These are phyloP conservation scores for Pichia insulana DNA, from an alignment of 805 yeast species.

Conservation along the genomic window DNA sequence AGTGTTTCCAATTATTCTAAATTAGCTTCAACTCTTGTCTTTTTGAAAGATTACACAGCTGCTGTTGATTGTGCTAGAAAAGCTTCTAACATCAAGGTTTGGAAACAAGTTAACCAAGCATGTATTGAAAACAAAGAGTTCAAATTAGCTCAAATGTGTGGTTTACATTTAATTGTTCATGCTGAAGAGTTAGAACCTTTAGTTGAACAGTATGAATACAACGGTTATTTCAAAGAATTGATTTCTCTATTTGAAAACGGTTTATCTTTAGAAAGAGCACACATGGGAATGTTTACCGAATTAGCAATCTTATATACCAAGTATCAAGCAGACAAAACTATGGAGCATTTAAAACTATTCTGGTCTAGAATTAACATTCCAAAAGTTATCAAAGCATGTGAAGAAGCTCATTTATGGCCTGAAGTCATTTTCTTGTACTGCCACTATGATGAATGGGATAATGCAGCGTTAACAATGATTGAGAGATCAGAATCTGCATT, in stretches of 20 bases:
- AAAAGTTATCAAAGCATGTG: conserved; percentile 90
- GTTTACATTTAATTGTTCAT: conserved; percentile 90
- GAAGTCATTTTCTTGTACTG: conserved; percentile 93
- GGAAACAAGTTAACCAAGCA: conserved; percentile 97
- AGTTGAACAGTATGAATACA: conserved; percentile 76
- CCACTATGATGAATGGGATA: conserved; percentile 99
- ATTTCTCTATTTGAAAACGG: conserved; percentile 93
- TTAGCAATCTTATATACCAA: conserved; percentile 85
- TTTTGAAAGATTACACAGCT: conserved; percentile 83
- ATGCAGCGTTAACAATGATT: conserved; percentile 94
- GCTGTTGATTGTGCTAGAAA: conserved; percentile 99
- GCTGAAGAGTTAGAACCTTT: conserved; percentile 94
- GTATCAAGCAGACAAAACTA: conserved; percentile 80
- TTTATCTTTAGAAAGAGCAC: conserved; percentile 94
- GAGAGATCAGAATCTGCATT: conserved; percentile 89
- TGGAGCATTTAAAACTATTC: conserved; percentile 94
- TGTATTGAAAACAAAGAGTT: conserved; percentile 93
- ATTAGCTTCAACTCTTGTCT: conserved; percentile 93
- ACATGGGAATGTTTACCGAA: conserved; percentile 99
- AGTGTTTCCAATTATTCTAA: conserved; percentile 90
- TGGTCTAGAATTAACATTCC: conserved; percentile 99
- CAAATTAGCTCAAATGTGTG: conserved; percentile 96
- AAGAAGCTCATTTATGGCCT: conserved; percentile 90
- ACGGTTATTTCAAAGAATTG: conserved; percentile 87
- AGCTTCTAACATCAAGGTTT: conserved; percentile 85